A percentile compares a stretch with the other conserved stretches of the same genome.
phyloP scores from a whole-genome alignment of 305 asterid species.

The Andrographis paniculata region DNA sequence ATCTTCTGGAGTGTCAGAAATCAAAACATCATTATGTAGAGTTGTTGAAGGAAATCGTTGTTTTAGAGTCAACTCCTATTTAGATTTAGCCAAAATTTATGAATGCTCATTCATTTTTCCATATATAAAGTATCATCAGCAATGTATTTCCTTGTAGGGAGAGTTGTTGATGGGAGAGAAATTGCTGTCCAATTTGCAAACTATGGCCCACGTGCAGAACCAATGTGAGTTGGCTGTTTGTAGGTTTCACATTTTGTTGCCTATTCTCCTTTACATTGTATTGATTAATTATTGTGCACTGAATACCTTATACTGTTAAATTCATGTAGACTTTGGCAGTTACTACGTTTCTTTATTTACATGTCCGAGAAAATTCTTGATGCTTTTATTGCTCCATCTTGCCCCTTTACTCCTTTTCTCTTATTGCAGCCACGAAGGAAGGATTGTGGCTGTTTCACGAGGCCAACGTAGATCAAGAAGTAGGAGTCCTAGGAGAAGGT shows the following conservation, averaged over 20 bases:
- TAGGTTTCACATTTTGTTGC: no score
- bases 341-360: not conserved
- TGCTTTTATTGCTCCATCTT: not conserved
- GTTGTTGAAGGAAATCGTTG: no score
- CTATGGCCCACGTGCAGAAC: slow-evolving; percentile 91
- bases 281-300: not conserved
- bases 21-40: no score
- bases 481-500: slow-evolving; percentile 93
- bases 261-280: not conserved
- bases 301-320: slow-evolving; percentile 1
- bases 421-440: slow-evolving; percentile 62
- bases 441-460: slow-evolving; percentile 54
- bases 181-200: slow-evolving; percentile 94
- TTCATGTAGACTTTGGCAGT: no score
- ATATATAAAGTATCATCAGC: no score
- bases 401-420: not conserved
- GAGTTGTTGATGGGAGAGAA: slow-evolving; percentile 92
- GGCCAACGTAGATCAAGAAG: slow-evolving; percentile 67
- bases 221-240: slow-evolving; percentile 46
- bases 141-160: slow-evolving; percentile 38
- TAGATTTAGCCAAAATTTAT: no score
- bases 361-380: not conserved
- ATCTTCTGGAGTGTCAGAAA: no score
- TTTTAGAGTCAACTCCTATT: no score
- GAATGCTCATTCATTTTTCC: no score